Evolutionary conservation across 805 yeast species (phyloP).

Genomic region (Ogataea glucozyma): DNA sequence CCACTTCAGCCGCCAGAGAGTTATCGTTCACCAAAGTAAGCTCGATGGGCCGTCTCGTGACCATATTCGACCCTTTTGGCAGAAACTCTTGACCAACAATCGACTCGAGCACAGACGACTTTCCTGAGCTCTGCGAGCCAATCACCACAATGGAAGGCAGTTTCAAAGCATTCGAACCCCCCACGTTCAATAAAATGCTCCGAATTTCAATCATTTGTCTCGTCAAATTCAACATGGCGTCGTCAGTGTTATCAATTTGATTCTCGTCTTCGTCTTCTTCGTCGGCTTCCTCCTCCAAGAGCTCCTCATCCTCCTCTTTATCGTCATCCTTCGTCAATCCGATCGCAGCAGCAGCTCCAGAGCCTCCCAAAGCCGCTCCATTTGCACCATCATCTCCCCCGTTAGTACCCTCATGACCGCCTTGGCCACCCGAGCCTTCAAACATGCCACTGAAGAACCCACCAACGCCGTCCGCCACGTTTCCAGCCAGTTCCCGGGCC

Average conservation of each 20-base stretch:
- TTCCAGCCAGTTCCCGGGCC: constrained; percentile 62
- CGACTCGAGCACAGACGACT: constrained; percentile 92
- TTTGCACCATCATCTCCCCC: constrained; percentile 29
- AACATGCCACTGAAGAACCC: constrained; percentile 34
- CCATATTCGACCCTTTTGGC: constrained; percentile 98
- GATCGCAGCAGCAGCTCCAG: constrained; percentile 56
- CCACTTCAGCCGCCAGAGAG: constrained; percentile 73
- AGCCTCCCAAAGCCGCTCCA: constrained; percentile 49
- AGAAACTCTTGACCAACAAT: constrained; percentile 97
- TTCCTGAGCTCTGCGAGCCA: constrained; percentile 97
- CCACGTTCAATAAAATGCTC: constrained; percentile 71
- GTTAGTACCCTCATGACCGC: constrained; percentile 36
- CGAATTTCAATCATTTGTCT: constrained; percentile 97
- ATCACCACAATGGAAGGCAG: constrained; percentile 94
- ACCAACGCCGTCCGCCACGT: constrained; percentile 46
- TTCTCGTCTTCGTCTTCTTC: constrained; percentile 44
- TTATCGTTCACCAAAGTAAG: constrained; percentile 88
- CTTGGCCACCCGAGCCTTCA: constrained; percentile 29
- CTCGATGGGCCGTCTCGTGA: constrained; percentile 96
- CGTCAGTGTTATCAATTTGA: constrained; percentile 51
- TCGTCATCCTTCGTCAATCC: constrained; percentile 40
- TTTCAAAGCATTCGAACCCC: constrained; percentile 69
- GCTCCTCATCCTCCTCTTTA: constrained; percentile 12
- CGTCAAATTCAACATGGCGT: constrained; percentile 85
- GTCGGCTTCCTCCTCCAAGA: constrained; percentile 38